These are phyloP conservation scores for Capronia americana DNA, from an alignment of 2,329 filamentous ascomycete genomes.

Conservation along the genomic window DNA sequence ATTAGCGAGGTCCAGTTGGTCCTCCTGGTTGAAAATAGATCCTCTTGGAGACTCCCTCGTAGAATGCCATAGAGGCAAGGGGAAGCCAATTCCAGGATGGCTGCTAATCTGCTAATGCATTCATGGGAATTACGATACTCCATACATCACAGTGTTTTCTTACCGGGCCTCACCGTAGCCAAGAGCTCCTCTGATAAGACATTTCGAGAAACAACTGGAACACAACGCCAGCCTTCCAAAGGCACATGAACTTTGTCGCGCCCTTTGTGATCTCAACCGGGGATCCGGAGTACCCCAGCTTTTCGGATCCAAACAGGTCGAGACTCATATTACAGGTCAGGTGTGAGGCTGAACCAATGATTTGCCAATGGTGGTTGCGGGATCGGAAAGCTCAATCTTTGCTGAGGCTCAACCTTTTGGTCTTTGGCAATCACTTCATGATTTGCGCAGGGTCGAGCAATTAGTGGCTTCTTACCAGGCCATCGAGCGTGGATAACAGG, in stretches of 20 bases:
- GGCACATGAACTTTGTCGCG: conserved; percentile 4
- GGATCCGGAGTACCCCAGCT: conserved; percentile 7
- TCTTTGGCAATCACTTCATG: conserved; percentile 1
- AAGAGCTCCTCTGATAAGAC: conserved; percentile 19
- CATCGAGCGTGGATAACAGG: conserved; percentile 3
- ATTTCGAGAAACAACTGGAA: conserved; percentile 7
- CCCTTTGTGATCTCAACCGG: background rate
- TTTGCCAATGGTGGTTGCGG: background rate
- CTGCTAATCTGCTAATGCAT: conserved; percentile 6
- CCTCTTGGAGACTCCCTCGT: background rate
- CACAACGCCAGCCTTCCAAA: conserved; percentile 2
- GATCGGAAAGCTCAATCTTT: background rate
- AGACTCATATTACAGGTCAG: background rate
- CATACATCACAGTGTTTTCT: conserved; percentile 7
- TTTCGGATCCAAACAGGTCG: background rate
- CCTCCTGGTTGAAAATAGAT: no score
- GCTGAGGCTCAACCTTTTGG: conserved; percentile 4
- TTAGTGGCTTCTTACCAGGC: conserved; percentile 30
- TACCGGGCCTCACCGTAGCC: conserved; percentile 26
- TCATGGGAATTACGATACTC: conserved; percentile 21
- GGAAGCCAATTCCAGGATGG: background rate
- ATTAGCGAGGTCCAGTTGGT: background rate
- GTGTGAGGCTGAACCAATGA: background rate
- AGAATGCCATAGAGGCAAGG: background rate
- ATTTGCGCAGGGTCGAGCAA: conserved; percentile 9